Evolutionary conservation across 257 asterid species (phyloP), one percentile per base, ranked within the genome.

Genomic region (Osmanthus fragrans): DNA sequence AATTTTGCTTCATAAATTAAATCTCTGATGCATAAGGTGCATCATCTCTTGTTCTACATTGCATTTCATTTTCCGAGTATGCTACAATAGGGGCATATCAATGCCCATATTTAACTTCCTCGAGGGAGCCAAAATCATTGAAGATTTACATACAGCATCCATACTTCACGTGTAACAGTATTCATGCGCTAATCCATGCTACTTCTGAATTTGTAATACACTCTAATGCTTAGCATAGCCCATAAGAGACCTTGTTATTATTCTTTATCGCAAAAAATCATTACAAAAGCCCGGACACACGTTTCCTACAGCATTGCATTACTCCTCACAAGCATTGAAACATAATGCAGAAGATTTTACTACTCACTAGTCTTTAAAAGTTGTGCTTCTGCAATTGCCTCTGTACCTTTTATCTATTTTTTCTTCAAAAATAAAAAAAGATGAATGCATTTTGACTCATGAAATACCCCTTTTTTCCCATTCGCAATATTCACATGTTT

Each of bases 141-240:
- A 68, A 54, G 60, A 21, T 19, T 29, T 30, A 73, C 23, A 12
- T 33, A 42, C 9, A 10, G 56, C 73, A 27, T 30, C 12, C 3
- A 19, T 16, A 8, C 58, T 36, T 30, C 40, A 30, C 37, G 25
- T 19, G 23, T 12, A 40, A 70, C 25, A 58, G 58, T 49, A 25
- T 12, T 19, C 33, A 16, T 2, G 42, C 30, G 45, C 63, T 51
- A 30, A 18, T 51, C 0, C 25, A 18, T n/a, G 63, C 63, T 4
- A 54, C 63, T 16, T 54, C 0, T 16, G 25, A 19, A 54, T 5
- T 19, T 16, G 10, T 54, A 54, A 30, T 71, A 32, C 6, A 73
- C 34, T 37, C 71, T 56, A 68, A 70, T 60, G 23, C 54, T 63
- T 33, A 70, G 40, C 73, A 25, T 63, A 45, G 70, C 42, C 34